Percentiles rank a stretch among this genome's conserved stretches.
phyloP scores from a whole-genome alignment of 2,329 filamentous ascomycete genomes.

The Berkeleyomyces basicola region DNA sequence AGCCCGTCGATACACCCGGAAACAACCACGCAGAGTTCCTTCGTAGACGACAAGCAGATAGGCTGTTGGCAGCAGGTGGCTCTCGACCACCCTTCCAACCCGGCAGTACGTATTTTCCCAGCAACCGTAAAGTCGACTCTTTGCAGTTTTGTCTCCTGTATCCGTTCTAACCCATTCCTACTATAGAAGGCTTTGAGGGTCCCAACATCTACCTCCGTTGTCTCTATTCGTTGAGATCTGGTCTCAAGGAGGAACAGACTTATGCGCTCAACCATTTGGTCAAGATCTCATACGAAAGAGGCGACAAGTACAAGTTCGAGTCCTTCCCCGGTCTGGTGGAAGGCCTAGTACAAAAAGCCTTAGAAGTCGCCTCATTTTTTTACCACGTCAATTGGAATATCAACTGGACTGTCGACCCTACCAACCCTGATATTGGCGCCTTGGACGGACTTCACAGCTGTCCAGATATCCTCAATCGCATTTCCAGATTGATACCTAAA shows the following conservation, averaged over 20 bases:
- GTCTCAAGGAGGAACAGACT: slow-evolving; percentile 65
- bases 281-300: slow-evolving; percentile 86
- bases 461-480: slow-evolving; percentile 43
- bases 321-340: slow-evolving; percentile 80
- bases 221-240: slow-evolving; percentile 66
- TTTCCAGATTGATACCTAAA: slow-evolving; percentile 43
- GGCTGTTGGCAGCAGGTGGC: slow-evolving; percentile 27
- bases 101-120: slow-evolving; percentile 36
- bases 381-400: slow-evolving; percentile 72
- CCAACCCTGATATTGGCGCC: slow-evolving; percentile 33
- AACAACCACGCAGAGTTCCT: slow-evolving; percentile 56
- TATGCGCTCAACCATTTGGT: slow-evolving; percentile 87
- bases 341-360: slow-evolving; percentile 67
- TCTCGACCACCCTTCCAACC: slow-evolving; percentile 35
- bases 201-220: slow-evolving; percentile 87
- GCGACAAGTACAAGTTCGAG: slow-evolving; percentile 91
- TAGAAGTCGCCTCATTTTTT: slow-evolving; percentile 63
- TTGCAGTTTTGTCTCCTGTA: not conserved
- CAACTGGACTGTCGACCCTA: slow-evolving; percentile 38
- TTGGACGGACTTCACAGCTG: slow-evolving; percentile 34
- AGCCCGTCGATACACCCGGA: slow-evolving; percentile 57
- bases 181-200: slow-evolving; percentile 45
- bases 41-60: slow-evolving; percentile 21
- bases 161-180: not conserved
- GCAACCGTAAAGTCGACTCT: not conserved